A percentile compares a stretch with the other conserved stretches of the same genome.
phyloP scores from a whole-genome alignment of 805 yeast genomes.

The Blastobotrys robertii region DNA sequence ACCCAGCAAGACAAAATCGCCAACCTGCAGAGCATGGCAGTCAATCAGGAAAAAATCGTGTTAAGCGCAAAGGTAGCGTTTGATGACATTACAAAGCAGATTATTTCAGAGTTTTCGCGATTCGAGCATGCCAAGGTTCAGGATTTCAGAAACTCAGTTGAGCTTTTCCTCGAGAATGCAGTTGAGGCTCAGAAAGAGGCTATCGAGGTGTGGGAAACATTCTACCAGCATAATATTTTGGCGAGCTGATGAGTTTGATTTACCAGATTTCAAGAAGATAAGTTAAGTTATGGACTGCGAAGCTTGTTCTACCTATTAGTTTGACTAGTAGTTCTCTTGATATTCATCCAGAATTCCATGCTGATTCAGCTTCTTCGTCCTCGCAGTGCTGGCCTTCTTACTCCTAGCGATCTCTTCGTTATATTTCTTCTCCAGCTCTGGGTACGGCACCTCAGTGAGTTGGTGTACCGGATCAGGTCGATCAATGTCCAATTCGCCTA shows the following conservation, averaged over 20 bases:
- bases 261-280: too few species aligned
- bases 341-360: too few species aligned
- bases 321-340: background rate
- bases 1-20: slow-evolving; percentile 56
- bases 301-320: background rate
- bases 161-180: slow-evolving; percentile 79
- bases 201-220: slow-evolving; percentile 40
- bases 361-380: slow-evolving; percentile 4
- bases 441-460: slow-evolving; percentile 51
- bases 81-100: slow-evolving; percentile 52
- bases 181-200: slow-evolving; percentile 89
- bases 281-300: background rate
- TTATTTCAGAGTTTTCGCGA: slow-evolving; percentile 53
- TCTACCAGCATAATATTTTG: slow-evolving; percentile 34
- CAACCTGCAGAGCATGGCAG: slow-evolving; percentile 49
- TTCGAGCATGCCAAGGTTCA: slow-evolving; percentile 70
- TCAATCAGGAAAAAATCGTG: slow-evolving; percentile 43
- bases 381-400: slow-evolving; percentile 10
- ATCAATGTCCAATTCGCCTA: slow-evolving; percentile 90
- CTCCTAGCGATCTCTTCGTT: slow-evolving; percentile 10
- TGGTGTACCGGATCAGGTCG: slow-evolving; percentile 48
- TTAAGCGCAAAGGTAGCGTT: slow-evolving; percentile 47
- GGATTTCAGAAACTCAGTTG: slow-evolving; percentile 83
- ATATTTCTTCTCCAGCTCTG: slow-evolving; percentile 44
- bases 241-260: slow-evolving; percentile 9